Conservation (phyloP, 257 asterid genomes). For the Solanum pinnatisectum region DNA sequence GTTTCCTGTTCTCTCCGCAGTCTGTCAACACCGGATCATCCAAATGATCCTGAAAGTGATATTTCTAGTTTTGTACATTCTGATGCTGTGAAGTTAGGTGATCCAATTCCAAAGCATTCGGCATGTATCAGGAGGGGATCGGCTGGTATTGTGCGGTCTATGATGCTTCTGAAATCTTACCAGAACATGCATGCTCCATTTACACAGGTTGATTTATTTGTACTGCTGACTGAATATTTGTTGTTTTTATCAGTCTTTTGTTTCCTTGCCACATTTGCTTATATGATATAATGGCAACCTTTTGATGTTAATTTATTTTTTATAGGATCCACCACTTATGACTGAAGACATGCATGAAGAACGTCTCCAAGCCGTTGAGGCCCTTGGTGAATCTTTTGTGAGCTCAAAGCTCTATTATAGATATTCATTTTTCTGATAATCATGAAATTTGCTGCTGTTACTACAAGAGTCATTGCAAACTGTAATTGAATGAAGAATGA, state of each 20-base stretch:
- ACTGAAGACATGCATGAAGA: conserved; percentile 98
- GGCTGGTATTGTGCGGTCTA: conserved; percentile 41
- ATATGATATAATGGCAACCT: neutral
- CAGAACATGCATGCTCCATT: conserved; percentile 67
- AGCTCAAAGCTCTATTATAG: conserved; percentile 17
- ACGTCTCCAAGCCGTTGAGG: conserved; percentile 77
- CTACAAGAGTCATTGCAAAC: neutral
- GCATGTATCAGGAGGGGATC: conserved; percentile 48
- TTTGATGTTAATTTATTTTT: neutral
- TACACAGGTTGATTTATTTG: conserved; percentile 55
- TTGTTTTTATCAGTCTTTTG: neutral
- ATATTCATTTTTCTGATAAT: neutral
- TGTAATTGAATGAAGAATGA: neutral
- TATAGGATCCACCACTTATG: conserved; percentile 87
- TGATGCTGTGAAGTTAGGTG: conserved; percentile 15
- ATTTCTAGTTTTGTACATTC: conserved; percentile 7
- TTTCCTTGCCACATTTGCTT: neutral
- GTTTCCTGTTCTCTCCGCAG: conserved; percentile 16
- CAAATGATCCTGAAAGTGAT: conserved; percentile 3
- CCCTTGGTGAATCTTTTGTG: conserved; percentile 65
- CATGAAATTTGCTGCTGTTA: neutral
- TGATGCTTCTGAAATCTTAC: conserved; percentile 71
- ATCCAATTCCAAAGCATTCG: conserved; percentile 9
- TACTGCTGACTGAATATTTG: conserved; percentile 8
- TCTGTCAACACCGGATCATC: conserved; percentile 12